Evolutionary conservation across 129 eudicot species (phyloP).

Genomic region (Arctium minus): DNA sequence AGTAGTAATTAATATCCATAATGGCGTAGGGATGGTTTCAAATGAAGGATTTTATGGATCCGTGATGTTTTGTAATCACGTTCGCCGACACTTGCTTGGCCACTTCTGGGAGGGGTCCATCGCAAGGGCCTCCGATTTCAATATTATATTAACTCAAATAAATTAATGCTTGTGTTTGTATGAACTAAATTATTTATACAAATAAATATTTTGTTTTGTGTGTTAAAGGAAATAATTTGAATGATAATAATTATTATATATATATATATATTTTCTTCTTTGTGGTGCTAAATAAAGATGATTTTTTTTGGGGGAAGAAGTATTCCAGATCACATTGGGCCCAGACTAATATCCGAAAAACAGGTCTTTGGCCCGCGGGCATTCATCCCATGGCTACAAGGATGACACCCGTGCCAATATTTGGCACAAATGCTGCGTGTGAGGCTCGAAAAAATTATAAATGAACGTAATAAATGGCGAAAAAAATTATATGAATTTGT

Average conservation of each 20-base stretch:
- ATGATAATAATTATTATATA: background rate
- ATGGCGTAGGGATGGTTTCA: background rate
- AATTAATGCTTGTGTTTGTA: background rate
- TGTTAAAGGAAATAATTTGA: background rate
- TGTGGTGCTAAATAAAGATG: background rate
- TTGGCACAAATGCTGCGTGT: too few relatives aligned
- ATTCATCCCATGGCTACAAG: too few relatives aligned
- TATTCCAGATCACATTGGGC: too few relatives aligned
- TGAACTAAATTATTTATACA: background rate
- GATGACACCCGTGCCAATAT: too few relatives aligned
- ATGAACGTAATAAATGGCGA: background rate
- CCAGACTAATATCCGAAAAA: too few relatives aligned
- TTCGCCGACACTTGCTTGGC: constrained; percentile 18
- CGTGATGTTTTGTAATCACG: constrained; percentile 1
- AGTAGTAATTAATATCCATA: background rate
- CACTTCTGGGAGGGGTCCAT: background rate
- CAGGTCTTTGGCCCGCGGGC: too few relatives aligned
- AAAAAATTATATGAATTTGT: too few relatives aligned
- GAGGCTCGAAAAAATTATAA: too few relatives aligned
- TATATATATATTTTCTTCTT: background rate
- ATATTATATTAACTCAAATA: background rate
- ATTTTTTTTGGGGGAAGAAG: too few relatives aligned
- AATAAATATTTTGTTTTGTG: background rate
- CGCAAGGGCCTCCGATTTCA: background rate
- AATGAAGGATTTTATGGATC: background rate